These are phyloP conservation scores for Telfairia occidentalis DNA, from an alignment of 331 rosid genomes.

Conservation along the genomic window DNA sequence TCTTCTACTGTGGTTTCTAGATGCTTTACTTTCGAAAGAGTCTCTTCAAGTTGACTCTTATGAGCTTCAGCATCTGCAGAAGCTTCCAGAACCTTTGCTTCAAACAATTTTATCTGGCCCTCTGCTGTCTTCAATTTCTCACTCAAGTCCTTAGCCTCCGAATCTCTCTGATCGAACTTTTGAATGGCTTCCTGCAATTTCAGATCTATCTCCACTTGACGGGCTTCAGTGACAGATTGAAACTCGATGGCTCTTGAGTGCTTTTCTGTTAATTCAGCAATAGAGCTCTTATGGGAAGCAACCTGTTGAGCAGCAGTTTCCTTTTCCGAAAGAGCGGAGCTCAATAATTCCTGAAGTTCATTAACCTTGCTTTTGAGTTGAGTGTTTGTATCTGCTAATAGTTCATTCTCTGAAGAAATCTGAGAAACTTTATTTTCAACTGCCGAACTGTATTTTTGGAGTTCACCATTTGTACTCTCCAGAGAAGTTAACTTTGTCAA, in stretches of 20 bases:
- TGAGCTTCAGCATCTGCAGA: conserved; percentile 30
- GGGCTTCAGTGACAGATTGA: conserved; percentile 40
- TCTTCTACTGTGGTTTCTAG: conserved; percentile 59
- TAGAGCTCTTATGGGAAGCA: conserved; percentile 46
- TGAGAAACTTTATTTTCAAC: conserved; percentile 37
- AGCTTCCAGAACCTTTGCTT: conserved; percentile 42
- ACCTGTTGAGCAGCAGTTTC: conserved; percentile 45
- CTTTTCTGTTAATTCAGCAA: conserved; percentile 51
- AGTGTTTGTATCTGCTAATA: conserved; percentile 55
- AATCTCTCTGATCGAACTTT: conserved; percentile 47
- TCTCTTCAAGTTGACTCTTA: conserved; percentile 46
- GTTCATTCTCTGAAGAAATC: conserved; percentile 49
- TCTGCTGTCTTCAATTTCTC: conserved; percentile 46
- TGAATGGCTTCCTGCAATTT: conserved; percentile 49
- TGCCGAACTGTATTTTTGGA: conserved; percentile 23
- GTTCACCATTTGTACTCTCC: conserved; percentile 53
- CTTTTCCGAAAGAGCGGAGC: conserved; percentile 49
- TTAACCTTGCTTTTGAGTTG: conserved; percentile 69
- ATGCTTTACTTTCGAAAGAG: conserved; percentile 41
- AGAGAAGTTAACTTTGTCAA: conserved; percentile 41
- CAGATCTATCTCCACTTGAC: conserved; percentile 36
- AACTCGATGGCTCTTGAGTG: conserved; percentile 58
- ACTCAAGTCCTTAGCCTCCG: conserved; percentile 60
- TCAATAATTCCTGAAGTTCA: conserved; percentile 62
- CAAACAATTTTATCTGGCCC: conserved; percentile 33